Percentiles rank a stretch among this genome's conserved stretches.
Conservation (phyloP, 192 early-diverging fungal species). For the Podila verticillata region DNA sequence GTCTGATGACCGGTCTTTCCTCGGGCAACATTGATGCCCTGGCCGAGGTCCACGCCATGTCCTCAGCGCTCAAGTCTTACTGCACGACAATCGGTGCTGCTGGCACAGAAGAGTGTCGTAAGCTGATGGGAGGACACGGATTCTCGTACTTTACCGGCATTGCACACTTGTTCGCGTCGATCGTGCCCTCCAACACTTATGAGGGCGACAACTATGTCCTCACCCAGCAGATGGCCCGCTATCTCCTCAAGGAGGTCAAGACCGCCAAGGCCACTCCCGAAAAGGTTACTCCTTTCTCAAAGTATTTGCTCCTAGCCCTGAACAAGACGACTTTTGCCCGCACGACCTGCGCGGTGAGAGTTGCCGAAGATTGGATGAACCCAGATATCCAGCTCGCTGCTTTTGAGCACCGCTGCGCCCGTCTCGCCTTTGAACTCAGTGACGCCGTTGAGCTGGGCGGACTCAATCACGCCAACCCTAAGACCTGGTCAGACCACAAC, state of each 20-base stretch:
- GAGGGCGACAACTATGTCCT: slow-evolving; percentile 89
- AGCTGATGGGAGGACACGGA: slow-evolving; percentile 81
- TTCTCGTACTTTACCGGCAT: slow-evolving; percentile 80
- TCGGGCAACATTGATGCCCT: slow-evolving; percentile 47
- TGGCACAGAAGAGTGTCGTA: slow-evolving; percentile 77
- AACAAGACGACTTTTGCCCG: slow-evolving; percentile 16
- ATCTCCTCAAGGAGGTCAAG: slow-evolving; percentile 65
- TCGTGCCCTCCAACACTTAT: slow-evolving; percentile 79
- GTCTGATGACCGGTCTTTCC: slow-evolving; percentile 68
- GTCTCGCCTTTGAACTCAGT: slow-evolving; percentile 54
- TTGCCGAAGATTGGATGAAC: slow-evolving; percentile 52
- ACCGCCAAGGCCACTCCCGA: slow-evolving; percentile 20
- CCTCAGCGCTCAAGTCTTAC: slow-evolving; percentile 78
- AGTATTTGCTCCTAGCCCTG: slow-evolving; percentile 23
- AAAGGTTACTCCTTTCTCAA: slow-evolving; percentile 39
- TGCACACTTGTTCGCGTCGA: slow-evolving; percentile 69
- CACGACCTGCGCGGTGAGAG: slow-evolving; percentile 24
- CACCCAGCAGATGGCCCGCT: slow-evolving; percentile 86
- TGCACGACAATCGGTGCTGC: slow-evolving; percentile 70
- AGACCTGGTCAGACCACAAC: slow-evolving; percentile 46
- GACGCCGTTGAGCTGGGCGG: slow-evolving; percentile 44
- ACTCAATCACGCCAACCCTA: slow-evolving; percentile 16
- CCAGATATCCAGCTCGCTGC: slow-evolving; percentile 53
- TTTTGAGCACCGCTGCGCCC: slow-evolving; percentile 61
- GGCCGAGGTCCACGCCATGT: slow-evolving; percentile 82